Evolutionary conservation across 2,329 filamentous ascomycete genomes (phyloP).

Genomic region (Colletotrichum destructivum): DNA sequence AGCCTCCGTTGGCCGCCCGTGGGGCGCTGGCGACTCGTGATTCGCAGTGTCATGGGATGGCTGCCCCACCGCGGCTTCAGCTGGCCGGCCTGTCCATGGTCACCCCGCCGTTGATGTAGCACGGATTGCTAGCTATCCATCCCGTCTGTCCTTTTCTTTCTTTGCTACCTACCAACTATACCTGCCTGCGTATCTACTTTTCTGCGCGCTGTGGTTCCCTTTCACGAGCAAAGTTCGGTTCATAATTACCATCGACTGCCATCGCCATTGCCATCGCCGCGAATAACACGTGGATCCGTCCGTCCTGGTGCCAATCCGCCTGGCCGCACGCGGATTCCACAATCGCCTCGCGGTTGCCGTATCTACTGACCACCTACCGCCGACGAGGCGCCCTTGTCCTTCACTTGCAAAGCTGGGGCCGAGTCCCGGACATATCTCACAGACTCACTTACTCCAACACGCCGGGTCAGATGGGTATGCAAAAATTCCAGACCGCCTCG

Average conservation of each 20-base stretch:
- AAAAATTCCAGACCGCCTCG: constrained; percentile 38
- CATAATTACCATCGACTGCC: neutral
- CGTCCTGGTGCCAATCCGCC: neutral
- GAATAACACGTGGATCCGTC: neutral
- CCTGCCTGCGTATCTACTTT: too few relatives aligned
- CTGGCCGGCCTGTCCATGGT: constrained; percentile 31
- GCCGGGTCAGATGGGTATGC: constrained; percentile 27
- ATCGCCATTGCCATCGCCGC: neutral
- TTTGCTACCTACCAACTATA: too few relatives aligned
- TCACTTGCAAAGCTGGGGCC: constrained; percentile 8
- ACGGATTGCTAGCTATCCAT: constrained; percentile 26
- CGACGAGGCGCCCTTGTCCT: neutral
- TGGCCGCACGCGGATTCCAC: neutral
- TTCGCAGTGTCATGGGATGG: constrained; percentile 21
- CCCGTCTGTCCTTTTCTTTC: constrained; percentile 15
- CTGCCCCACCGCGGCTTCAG: constrained; percentile 23
- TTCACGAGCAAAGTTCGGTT: neutral
- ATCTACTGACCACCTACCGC: neutral
- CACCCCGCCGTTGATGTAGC: constrained; percentile 42
- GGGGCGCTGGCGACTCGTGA: constrained; percentile 28
- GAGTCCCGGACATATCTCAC: constrained; percentile 14
- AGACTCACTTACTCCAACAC: neutral
- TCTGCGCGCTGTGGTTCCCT: neutral
- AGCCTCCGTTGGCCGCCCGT: constrained; percentile 24
- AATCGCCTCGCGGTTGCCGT: constrained; percentile 4